Base-by-base conservation (phyloP, 1,139 yeast species). In the Chernovozyma sophiae-reginae region DNA sequence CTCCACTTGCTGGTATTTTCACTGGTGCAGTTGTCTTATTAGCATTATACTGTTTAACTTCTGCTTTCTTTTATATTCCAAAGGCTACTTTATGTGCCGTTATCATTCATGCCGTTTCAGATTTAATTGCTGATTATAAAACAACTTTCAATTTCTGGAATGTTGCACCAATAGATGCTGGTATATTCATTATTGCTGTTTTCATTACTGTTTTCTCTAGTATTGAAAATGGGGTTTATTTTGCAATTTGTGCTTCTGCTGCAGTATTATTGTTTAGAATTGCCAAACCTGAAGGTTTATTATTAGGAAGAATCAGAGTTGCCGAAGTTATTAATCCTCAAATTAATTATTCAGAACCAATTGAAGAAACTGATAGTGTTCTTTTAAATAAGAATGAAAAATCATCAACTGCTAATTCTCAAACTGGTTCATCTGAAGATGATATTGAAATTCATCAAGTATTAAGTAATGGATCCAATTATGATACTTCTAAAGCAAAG, bases 101-200 rank as follows among this genome's bases (percentile, higher is more conserved):
- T 46, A 89, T 90, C 49, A 90, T 90, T 51, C 96, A 90, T 60
- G 96, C 97, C n/a, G 97, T 90, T 18, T 77, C 86, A 33, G 97
- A 89, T 63, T 75, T 90, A 58, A 67, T 89, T 46, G 84, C 95
- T 4, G 72, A 79, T 38, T 87, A 81, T 55, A 74, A 74, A 49
- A 75, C 81, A 3, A 78, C 95, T 11, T 79, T 77, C 75, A 77
- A 72, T 51, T 77, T 87, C 60, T 89, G 87, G 86, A 73, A 71
- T 45, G 73, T 84, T 44, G 68, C 80, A 39, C 96, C 97, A 8
- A 43, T 86, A 14, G 97, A 90, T 59, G 76, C 77, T 50, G 74
- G 80, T 31, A 83, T 89, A 37, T 90, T 87, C 62, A 34, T 89
- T 6, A 75, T 80, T 43, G 89, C 90, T 29, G 86, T 90, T 12